phyloP scores from a whole-genome alignment of 2,329 filamentous ascomycete species.

The Alternaria consortialis region DNA sequence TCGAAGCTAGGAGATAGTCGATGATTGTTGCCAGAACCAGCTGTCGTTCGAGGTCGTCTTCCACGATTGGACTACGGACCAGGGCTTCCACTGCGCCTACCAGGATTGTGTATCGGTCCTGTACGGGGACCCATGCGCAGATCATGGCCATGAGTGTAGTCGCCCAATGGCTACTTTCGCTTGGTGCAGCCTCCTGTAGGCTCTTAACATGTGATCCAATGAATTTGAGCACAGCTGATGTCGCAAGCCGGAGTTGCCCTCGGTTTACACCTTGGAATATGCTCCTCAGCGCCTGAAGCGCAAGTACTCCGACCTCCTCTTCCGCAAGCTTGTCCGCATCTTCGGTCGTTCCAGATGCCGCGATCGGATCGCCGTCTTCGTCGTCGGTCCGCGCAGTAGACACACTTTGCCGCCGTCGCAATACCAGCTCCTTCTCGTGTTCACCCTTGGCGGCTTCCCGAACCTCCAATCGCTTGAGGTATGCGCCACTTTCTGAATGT shows the following conservation, averaged over 20 bases:
- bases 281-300: constrained; percentile 84
- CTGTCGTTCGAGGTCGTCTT: constrained; percentile 77
- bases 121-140: constrained; percentile 88
- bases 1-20: constrained; percentile 81
- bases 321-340: constrained; percentile 92
- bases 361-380: constrained; percentile 69
- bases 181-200: constrained; percentile 50
- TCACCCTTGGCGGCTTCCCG: constrained; percentile 74
- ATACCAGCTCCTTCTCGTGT: constrained; percentile 68
- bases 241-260: constrained; percentile 81
- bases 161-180: constrained; percentile 73
- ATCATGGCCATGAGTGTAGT: constrained; percentile 82
- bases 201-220: constrained; percentile 58
- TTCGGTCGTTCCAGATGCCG: constrained; percentile 80
- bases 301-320: constrained; percentile 84
- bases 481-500: constrained; percentile 75
- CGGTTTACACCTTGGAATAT: constrained; percentile 86
- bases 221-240: constrained; percentile 76
- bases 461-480: constrained; percentile 73
- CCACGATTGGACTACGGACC: constrained; percentile 71
- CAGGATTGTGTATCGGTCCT: constrained; percentile 91
- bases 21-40: constrained; percentile 80
- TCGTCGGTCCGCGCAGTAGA: constrained; percentile 79
- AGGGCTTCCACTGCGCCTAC: constrained; percentile 82
- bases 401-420: constrained; percentile 77